phyloP scores from a whole-genome alignment of 2,329 filamentous ascomycete species.

The Clarireedia monteithiana region DNA sequence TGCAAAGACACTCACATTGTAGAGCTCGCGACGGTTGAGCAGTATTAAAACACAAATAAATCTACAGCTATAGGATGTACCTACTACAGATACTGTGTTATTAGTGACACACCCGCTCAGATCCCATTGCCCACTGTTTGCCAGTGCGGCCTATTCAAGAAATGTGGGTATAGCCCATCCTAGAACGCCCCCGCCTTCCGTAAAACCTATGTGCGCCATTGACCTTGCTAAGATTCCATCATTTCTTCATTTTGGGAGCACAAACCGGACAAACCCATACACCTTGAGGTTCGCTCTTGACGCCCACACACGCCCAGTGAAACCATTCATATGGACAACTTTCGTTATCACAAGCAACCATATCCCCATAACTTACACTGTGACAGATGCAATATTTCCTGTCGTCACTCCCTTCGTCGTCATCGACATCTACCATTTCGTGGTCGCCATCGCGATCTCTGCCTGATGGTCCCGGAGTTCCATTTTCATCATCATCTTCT shows the following conservation, averaged over 20 bases:
- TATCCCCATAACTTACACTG: slow-evolving; percentile 76
- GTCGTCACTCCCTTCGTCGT: slow-evolving; percentile 68
- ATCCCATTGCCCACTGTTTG: no score
- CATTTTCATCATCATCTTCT: slow-evolving; percentile 40
- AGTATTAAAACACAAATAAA: no score
- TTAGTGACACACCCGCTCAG: no score
- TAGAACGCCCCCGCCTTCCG: no score
- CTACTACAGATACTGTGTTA: no score
- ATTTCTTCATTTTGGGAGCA: slow-evolving; percentile 33
- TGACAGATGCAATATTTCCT: slow-evolving; percentile 76
- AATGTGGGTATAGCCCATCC: no score
- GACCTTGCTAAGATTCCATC: neutral
- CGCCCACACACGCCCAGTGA: slow-evolving; percentile 68
- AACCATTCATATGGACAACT: slow-evolving; percentile 81
- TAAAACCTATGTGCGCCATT: neutral
- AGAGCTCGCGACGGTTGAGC: no score
- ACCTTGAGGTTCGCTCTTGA: slow-evolving; percentile 60
- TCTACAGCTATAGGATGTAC: no score
- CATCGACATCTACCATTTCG: slow-evolving; percentile 47
- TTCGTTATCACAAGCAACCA: slow-evolving; percentile 84
- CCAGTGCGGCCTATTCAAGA: no score
- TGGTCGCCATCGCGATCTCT: slow-evolving; percentile 47
- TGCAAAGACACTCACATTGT: no score
- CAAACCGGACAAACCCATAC: slow-evolving; percentile 62
- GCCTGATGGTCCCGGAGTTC: slow-evolving; percentile 31